These are phyloP conservation scores for Circinella minor DNA, from an alignment of 371 early-diverging fungal species.

Conservation along the genomic window DNA sequence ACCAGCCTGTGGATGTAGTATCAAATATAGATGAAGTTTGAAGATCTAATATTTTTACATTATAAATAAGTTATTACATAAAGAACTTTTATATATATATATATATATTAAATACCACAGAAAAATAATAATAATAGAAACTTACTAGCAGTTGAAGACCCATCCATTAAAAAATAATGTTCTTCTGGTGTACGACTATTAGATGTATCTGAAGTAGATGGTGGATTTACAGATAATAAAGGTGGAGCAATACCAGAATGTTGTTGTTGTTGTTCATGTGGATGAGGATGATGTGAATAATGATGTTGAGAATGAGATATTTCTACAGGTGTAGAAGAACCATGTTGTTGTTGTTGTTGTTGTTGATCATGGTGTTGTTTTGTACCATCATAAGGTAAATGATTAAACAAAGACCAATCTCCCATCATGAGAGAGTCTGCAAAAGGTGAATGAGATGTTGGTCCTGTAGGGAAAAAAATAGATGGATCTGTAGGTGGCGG, in stretches of 20 bases:
- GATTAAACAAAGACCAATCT: conserved; percentile 4
- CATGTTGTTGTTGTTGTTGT: not conserved
- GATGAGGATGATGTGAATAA: not conserved
- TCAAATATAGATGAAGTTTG: conserved; percentile 6
- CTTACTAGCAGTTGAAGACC: not conserved
- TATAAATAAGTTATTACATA: not conserved
- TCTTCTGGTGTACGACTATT: not conserved
- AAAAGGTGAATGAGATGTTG: conserved; percentile 3
- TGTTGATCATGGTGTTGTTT: not conserved
- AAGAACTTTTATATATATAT: not conserved
- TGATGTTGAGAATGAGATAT: not conserved
- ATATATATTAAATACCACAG: too few species aligned
- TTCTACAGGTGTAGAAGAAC: not conserved
- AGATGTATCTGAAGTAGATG: not conserved
- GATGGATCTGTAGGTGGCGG: not conserved
- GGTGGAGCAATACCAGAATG: not conserved
- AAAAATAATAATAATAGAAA: not conserved
- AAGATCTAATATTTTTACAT: conserved; percentile 5
- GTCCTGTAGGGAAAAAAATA: not conserved
- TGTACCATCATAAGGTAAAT: conserved; percentile 3
- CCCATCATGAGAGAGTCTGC: conserved; percentile 5
- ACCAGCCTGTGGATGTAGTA: conserved; percentile 5
- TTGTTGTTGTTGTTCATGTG: not conserved
- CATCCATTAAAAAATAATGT: conserved; percentile 5
- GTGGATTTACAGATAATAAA: conserved; percentile 2